Conservation (phyloP, 108 stramenopile genomes). For the Stephanodiscus triporus region DNA sequence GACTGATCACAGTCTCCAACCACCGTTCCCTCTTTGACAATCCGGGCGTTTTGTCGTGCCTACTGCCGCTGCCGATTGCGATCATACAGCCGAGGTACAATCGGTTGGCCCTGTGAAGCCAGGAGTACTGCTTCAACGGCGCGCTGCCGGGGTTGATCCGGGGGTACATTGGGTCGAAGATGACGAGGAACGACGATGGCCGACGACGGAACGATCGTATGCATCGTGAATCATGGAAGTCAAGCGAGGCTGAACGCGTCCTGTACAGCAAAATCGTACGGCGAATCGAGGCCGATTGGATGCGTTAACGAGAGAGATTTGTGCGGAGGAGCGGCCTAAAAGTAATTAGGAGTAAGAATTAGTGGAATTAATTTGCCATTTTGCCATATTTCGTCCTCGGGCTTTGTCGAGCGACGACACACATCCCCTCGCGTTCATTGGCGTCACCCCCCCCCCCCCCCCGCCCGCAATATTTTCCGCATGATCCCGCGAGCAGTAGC, state of each 20-base stretch:
- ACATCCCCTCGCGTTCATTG: no score
- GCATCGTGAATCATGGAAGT: slow-evolving; percentile 38
- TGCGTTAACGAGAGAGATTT: slow-evolving; percentile 41
- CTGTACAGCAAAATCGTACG: slow-evolving; percentile 52
- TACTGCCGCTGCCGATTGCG: slow-evolving; percentile 52
- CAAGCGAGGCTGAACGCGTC: slow-evolving; percentile 34
- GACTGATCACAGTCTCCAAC: slow-evolving; percentile 69
- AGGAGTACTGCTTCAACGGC: slow-evolving; percentile 76
- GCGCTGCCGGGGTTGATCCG: slow-evolving; percentile 42
- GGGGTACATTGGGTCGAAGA: slow-evolving; percentile 51
- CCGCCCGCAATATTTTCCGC: no score
- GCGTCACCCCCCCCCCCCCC: no score
- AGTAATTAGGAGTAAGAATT: no score
- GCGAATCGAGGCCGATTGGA: slow-evolving; percentile 49
- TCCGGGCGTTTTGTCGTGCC: slow-evolving; percentile 59
- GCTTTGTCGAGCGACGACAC: no score
- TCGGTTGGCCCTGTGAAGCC: slow-evolving; percentile 68
- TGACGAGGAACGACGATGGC: slow-evolving; percentile 14
- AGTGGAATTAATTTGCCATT: no score
- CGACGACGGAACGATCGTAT: background rate
- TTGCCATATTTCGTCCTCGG: no score
- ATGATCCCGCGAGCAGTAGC: no score
- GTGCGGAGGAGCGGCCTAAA: background rate
- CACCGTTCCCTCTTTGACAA: slow-evolving; percentile 71
- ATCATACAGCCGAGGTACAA: slow-evolving; percentile 59